Base-by-base conservation (phyloP, 805 yeast genomes). In the Dipodascopsis uninucleata region DNA sequence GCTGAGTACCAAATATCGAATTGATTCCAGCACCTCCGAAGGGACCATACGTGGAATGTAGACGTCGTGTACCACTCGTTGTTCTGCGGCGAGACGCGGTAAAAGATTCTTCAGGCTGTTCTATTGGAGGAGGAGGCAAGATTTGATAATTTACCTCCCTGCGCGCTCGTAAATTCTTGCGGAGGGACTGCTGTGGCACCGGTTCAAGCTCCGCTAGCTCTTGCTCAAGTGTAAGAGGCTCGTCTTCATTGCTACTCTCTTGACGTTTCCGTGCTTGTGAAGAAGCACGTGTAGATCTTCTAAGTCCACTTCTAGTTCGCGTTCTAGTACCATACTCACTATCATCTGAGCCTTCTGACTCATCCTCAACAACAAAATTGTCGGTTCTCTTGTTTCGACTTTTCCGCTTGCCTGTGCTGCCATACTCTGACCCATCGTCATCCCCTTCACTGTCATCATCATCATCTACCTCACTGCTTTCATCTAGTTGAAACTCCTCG, bases 21-120 rank as follows among this genome's bases (percentile, higher is more conserved):
- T 81, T 75, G 1, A 87, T 95, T 61, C 90, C 97, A 49, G 90
- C 82, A 18, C 98, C 98, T 23, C 98, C 98, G 71, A 90, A 90
- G 1, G 98, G 98, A 0, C 98, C 98, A 12, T 88, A 87, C 0
- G 96, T 90, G 5, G 96, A 95, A 59, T 85, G 89, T 29, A 93
- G 67, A 31, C 95, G 75, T 58, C 88, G 75, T 31, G 83, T 60
- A 14, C 70, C 61, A 5, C 66, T 59, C 16, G 71, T 39, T 23
- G 37, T 48, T 20, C 45, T 39, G 17, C 55, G 48, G 14, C 43
- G 23, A 5, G 37, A 16, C 7, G 25, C 25, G n/a, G 29, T 22
- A 26, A 26, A 29, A 29, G 24, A 20, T 8, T 47, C 52, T 3
- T 50, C 71, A 31, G 57, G 61, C 28, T 54, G 64, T 48, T 55